Evolutionary conservation across 306 rosid genomes (phyloP).

Genomic region (Prunus dulcis): DNA sequence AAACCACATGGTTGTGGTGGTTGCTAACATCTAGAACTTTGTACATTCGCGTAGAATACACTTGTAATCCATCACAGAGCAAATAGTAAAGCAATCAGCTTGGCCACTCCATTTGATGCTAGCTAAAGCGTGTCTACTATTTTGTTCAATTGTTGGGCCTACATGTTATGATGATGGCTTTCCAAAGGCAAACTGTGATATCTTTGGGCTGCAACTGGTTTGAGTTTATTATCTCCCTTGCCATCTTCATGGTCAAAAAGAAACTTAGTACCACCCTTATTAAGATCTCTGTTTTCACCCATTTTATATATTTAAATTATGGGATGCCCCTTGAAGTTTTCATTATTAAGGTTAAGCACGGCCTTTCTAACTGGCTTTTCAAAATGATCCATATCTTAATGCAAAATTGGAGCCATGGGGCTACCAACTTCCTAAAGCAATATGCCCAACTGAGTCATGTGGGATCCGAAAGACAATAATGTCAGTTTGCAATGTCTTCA

Average conservation of each 20-base stretch:
- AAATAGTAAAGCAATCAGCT: neutral
- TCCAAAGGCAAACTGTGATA: neutral
- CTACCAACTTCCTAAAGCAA: neutral
- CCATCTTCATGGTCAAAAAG: slow-evolving; percentile 9
- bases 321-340: neutral
- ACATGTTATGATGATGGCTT: neutral
- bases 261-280: neutral
- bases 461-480: neutral
- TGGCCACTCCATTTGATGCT: neutral
- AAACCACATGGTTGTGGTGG: neutral
- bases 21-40: neutral
- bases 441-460: neutral
- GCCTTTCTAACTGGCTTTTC: neutral
- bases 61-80: neutral
- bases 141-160: neutral
- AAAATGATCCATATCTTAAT: no score
- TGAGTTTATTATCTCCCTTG: neutral
- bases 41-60: neutral
- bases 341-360: neutral
- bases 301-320: neutral
- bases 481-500: neutral
- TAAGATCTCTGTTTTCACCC: neutral
- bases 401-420: neutral
- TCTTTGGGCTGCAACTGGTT: neutral
- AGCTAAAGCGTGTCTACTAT: neutral